Evolutionary conservation across 768 basidiomycete species (phyloP).

Genomic region (Russula olivacea): DNA sequence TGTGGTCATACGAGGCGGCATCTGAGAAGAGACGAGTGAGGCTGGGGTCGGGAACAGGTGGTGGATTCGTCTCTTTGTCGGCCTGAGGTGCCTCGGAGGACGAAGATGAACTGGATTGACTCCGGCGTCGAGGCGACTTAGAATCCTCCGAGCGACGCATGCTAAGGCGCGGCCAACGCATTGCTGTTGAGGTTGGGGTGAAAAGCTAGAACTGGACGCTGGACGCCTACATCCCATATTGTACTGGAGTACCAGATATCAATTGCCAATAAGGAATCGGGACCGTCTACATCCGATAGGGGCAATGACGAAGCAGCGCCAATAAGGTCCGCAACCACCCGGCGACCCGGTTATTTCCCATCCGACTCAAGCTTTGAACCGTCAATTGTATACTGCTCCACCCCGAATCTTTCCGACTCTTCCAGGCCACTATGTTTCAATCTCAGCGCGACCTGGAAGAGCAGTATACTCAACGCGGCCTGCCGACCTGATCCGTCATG

Average conservation of each 20-base stretch:
- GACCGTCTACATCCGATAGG: not conserved
- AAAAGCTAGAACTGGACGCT: not conserved
- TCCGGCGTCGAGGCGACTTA: not conserved
- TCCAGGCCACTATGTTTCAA: no score
- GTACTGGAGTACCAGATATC: not conserved
- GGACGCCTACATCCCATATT: not conserved
- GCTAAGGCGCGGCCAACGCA: conserved; percentile 7
- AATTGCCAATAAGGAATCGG: not conserved
- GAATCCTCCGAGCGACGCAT: not conserved
- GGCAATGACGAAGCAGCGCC: no score
- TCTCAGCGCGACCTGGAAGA: no score
- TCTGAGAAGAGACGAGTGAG: conserved; percentile 37
- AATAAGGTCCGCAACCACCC: not conserved
- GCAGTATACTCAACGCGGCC: no score
- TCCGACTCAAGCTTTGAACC: no score
- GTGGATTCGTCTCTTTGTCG: not conserved
- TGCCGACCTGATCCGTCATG: no score
- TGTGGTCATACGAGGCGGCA: conserved; percentile 36
- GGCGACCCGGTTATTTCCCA: not conserved
- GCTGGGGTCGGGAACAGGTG: conserved; percentile 23
- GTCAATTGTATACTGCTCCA: no score
- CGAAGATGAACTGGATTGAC: conserved; percentile 3
- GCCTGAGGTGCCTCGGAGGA: conserved; percentile 5
- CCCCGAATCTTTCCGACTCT: not conserved
- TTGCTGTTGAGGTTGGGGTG: not conserved